Conservation (phyloP, 768 basidiomycete species). For the Coprinellus micaceus region DNA sequence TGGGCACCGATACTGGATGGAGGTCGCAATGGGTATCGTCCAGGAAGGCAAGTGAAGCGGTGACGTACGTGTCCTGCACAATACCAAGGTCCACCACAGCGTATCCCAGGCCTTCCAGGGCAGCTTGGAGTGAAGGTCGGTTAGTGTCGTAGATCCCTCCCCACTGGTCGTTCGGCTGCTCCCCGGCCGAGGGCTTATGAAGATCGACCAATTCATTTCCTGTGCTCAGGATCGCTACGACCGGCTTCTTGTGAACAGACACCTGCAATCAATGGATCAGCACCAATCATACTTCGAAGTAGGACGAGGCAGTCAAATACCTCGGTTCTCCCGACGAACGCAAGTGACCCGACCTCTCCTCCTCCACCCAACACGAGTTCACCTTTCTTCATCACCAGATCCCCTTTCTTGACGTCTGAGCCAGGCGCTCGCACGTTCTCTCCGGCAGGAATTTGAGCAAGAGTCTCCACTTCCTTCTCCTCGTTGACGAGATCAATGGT, state of each 20-base stretch:
- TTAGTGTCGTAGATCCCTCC: constrained; percentile 85
- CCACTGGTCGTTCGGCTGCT: constrained; percentile 40
- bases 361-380: constrained; percentile 61
- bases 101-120: constrained; percentile 70
- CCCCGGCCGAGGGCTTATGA: constrained; percentile 33
- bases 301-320: constrained; percentile 33
- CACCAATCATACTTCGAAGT: neutral
- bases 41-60: neutral
- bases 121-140: constrained; percentile 70
- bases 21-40: constrained; percentile 2
- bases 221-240: constrained; percentile 79
- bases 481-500: constrained; percentile 41
- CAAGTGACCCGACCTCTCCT: constrained; percentile 80
- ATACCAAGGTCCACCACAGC: constrained; percentile 79
- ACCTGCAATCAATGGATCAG: constrained; percentile 43
- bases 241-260: constrained; percentile 63
- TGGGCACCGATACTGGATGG: constrained; percentile 52
- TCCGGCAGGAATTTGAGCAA: constrained; percentile 54
- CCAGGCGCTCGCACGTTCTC: constrained; percentile 77
- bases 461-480: constrained; percentile 66
- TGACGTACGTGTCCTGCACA: constrained; percentile 61
- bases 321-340: constrained; percentile 72
- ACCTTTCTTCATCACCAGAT: constrained; percentile 60
- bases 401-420: constrained; percentile 68
- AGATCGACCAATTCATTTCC: constrained; percentile 79